A percentile compares a stretch with the other conserved stretches of the same genome.
Evolutionary conservation across 2,329 filamentous ascomycete species (phyloP).

Genomic region (Neophaeococcomyces aloes): DNA sequence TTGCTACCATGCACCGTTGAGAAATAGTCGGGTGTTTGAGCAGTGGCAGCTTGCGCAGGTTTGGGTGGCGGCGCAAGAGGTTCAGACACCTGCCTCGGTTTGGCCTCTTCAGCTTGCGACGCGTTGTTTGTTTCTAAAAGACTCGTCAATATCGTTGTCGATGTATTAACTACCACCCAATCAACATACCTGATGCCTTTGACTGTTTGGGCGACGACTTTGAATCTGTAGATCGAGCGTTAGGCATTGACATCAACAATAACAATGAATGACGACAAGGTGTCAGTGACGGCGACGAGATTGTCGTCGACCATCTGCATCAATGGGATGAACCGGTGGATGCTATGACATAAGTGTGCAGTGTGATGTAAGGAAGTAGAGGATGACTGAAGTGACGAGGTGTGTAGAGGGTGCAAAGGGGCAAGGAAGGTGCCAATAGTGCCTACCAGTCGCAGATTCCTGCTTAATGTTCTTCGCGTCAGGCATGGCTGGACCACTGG

Average conservation of each 20-base stretch:
- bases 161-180: no score
- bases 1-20: slow-evolving; percentile 44
- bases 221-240: no score
- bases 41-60: slow-evolving; percentile 38
- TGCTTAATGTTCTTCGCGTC: slow-evolving; percentile 5
- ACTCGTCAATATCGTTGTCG: slow-evolving; percentile 11
- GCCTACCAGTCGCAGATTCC: neutral
- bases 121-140: slow-evolving; percentile 25
- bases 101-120: slow-evolving; percentile 30
- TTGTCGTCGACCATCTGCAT: no score
- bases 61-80: slow-evolving; percentile 62
- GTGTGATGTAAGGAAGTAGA: neutral
- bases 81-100: slow-evolving; percentile 48
- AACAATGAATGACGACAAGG: slow-evolving; percentile 26
- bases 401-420: slow-evolving; percentile 14
- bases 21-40: slow-evolving; percentile 60
- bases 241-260: neutral
- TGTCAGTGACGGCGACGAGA: slow-evolving; percentile 13
- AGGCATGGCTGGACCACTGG: slow-evolving; percentile 6
- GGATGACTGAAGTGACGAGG: slow-evolving; percentile 20
- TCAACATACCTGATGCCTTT: no score
- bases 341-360: neutral
- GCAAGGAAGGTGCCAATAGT: slow-evolving; percentile 10
- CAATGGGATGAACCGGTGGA: neutral
- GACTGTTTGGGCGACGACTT: no score